Percentiles rank a stretch among this genome's conserved stretches.
Conservation (phyloP, 2,329 filamentous ascomycete species). For the Aschersonia sp. region DNA sequence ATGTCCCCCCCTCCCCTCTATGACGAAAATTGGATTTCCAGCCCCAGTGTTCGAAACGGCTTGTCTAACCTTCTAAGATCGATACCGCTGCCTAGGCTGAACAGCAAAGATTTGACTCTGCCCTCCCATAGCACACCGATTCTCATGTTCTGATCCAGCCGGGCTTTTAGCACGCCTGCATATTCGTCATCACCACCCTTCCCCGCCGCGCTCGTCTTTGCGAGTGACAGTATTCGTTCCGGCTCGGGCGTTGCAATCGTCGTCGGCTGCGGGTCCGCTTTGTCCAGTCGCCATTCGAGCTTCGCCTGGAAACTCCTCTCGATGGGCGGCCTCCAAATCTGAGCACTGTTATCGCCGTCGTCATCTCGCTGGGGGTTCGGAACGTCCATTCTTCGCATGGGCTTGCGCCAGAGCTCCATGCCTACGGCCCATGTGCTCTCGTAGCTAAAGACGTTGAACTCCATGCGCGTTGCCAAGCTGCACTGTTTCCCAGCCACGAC, state of each 20-base stretch:
- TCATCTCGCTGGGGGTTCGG: constrained; percentile 14
- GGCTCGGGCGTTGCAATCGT: background rate
- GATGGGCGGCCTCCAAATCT: background rate
- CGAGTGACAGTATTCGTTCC: constrained; percentile 2
- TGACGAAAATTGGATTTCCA: constrained; percentile 66
- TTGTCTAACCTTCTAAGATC: constrained; percentile 64
- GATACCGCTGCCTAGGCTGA: constrained; percentile 77
- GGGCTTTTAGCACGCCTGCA: constrained; percentile 77
- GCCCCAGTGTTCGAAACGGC: constrained; percentile 59
- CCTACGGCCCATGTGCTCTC: constrained; percentile 88
- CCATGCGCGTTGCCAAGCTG: constrained; percentile 77
- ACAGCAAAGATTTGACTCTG: constrained; percentile 78
- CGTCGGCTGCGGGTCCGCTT: constrained; percentile 13
- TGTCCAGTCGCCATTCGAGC: constrained; percentile 32
- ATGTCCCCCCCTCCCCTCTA: background rate
- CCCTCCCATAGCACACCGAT: constrained; percentile 88
- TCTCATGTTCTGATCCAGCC: constrained; percentile 75
- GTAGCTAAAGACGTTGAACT: constrained; percentile 97
- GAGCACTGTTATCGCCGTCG: constrained; percentile 17
- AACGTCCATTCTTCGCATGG: constrained; percentile 22
- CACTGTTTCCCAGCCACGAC: constrained; percentile 74
- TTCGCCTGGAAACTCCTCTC: constrained; percentile 36
- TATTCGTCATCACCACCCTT: constrained; percentile 43
- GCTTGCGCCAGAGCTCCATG: constrained; percentile 79
- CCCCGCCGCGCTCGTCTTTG: constrained; percentile 10